Evolutionary conservation across 768 basidiomycete genomes (phyloP).

Genomic region (Floccularia luteovirens): DNA sequence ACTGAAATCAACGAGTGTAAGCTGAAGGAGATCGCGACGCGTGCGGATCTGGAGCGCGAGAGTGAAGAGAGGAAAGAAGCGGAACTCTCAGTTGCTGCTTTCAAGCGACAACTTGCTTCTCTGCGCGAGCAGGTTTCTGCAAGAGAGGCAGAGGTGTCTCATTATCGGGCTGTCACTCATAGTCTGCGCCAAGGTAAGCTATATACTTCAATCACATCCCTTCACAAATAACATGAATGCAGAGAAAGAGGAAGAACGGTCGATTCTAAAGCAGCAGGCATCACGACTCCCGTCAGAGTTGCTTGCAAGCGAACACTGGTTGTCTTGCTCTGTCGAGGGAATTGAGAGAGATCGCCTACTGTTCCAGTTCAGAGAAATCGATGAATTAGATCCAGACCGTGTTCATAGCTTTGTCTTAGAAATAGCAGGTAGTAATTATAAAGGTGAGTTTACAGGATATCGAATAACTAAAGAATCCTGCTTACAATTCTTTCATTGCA

Average conservation of each 20-base stretch:
- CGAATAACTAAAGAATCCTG: not conserved
- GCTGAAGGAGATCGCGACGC: slow-evolving; percentile 69
- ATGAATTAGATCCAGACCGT: slow-evolving; percentile 44
- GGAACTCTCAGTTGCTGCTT: slow-evolving; percentile 49
- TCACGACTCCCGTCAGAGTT: slow-evolving; percentile 48
- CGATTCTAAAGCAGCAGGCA: slow-evolving; percentile 45
- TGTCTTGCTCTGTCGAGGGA: slow-evolving; percentile 71
- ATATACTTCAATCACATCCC: not conserved
- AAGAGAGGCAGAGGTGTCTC: slow-evolving; percentile 66
- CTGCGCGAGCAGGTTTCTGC: slow-evolving; percentile 51
- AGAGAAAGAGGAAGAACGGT: slow-evolving; percentile 68
- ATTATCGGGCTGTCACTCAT: slow-evolving; percentile 52
- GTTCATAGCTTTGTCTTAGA: slow-evolving; percentile 79
- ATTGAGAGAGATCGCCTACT: slow-evolving; percentile 67
- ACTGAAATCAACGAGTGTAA: slow-evolving; percentile 71
- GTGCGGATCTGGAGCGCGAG: slow-evolving; percentile 62
- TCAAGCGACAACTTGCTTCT: slow-evolving; percentile 60
- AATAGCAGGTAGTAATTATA: slow-evolving; percentile 50
- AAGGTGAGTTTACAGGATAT: slow-evolving; percentile 39
- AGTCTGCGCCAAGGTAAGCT: slow-evolving; percentile 59
- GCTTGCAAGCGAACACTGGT: slow-evolving; percentile 41
- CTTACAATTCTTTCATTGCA: slow-evolving; percentile 18
- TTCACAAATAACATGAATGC: not conserved
- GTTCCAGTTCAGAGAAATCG: slow-evolving; percentile 63
- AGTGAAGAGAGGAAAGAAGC: slow-evolving; percentile 68